Percentiles rank a stretch among this genome's conserved stretches.
Conservation (phyloP, 768 basidiomycete genomes). For the Leccinellum albellum region DNA sequence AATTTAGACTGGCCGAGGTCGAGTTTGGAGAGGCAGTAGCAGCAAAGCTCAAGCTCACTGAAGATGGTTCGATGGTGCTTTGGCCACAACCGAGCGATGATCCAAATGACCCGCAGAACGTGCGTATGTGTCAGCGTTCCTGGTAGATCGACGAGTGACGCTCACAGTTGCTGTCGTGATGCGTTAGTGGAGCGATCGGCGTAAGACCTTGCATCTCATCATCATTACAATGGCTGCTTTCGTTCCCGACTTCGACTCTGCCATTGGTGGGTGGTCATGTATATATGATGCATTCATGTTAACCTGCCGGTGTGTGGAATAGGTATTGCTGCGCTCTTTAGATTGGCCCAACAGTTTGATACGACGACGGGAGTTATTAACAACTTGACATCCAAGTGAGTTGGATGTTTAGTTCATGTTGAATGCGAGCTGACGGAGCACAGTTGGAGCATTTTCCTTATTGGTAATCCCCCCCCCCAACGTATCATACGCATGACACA, state of each 20-base stretch:
- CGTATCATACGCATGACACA: not conserved
- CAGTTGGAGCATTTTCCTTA: slow-evolving; percentile 48
- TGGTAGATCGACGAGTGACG: not conserved
- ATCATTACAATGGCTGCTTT: slow-evolving; percentile 51
- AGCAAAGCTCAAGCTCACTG: slow-evolving; percentile 42
- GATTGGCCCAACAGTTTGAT: slow-evolving; percentile 40
- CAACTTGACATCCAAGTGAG: slow-evolving; percentile 45
- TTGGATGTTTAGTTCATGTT: not conserved
- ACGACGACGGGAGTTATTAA: slow-evolving; percentile 50
- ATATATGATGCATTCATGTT: not conserved
- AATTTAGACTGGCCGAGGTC: slow-evolving; percentile 40
- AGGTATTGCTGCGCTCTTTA: slow-evolving; percentile 51
- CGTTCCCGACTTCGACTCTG: slow-evolving; percentile 53
- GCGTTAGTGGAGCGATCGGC: slow-evolving; percentile 40
- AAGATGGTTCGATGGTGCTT: slow-evolving; percentile 44
- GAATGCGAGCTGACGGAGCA: slow-evolving; percentile 3
- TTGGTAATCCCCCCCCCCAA: slow-evolving; percentile 27
- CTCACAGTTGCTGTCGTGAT: not conserved
- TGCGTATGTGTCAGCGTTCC: slow-evolving; percentile 18
- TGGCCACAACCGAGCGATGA: slow-evolving; percentile 55
- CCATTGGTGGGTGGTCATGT: slow-evolving; percentile 35
- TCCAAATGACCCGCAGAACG: slow-evolving; percentile 53
- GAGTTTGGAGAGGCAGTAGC: slow-evolving; percentile 50
- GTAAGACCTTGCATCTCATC: slow-evolving; percentile 44
- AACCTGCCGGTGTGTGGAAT: not conserved